Base-by-base conservation (phyloP, 2,329 filamentous ascomycete species). In the Fusarium nodosum region DNA sequence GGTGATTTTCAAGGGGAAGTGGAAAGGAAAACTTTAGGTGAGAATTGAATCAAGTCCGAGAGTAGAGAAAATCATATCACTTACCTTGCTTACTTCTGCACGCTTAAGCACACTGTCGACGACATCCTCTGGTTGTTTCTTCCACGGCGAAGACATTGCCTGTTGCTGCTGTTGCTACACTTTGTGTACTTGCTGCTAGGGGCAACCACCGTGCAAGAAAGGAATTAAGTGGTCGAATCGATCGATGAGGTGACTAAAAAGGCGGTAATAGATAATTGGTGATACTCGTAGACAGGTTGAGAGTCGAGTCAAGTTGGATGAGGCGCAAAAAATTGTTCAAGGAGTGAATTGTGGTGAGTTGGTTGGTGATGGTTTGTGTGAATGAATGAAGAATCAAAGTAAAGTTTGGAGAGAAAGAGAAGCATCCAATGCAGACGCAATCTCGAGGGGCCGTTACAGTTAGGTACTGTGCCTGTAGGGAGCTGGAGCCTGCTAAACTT, bases 21-120 rank as follows among this genome's bases (percentile, higher is more conserved):
- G 24, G 28, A 52, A 28, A n/a, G 30, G 18, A 9, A 28, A 30
- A 30, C 28, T 38, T 38, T 48, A 28, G 41, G 26, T 20, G 31
- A 26, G 33, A 50, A 54, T 55, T 38, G 39, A 42, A 53, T 36
- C 30, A 10, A 13, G 28, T 36, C 26, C 15, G 11, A 30, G 2
- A 41, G 30, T 24, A 26, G 20, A 20, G 24, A 24, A 18, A n/a
- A 15, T 16, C 33, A 22, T 45, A 46, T 41, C 56, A 65, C 85
- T 77, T 83, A 93, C 91, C 86, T 92, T 92, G 84, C 90, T 90
- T 74, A 93, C 87, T 84, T 93, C 90, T 66, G 89, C 90, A 81
- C 91, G 85, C 79, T 90, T 90, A 76, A 93, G 84, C 59, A 93
- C 89, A 79, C 87, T 88, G 78, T 91, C 90, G 56, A 85, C 88